These are phyloP conservation scores for Sabuloglossum arenarium DNA, from an alignment of 495 filamentous ascomycete genomes.

Conservation along the genomic window DNA sequence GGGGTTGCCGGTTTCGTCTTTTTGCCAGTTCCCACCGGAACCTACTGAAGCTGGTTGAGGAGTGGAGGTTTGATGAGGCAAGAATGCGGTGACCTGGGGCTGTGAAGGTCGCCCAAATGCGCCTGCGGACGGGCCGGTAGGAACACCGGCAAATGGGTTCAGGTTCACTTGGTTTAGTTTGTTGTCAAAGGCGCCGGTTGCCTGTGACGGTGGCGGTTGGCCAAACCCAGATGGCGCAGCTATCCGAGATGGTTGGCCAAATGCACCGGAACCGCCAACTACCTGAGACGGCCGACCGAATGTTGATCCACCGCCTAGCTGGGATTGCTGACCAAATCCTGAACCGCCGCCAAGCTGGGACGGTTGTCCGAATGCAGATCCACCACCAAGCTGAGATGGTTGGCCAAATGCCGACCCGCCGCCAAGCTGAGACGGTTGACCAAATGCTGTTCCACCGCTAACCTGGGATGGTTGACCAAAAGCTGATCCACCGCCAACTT, in stretches of 20 bases:
- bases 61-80: background rate
- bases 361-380: background rate
- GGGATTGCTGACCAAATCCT: background rate
- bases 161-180: constrained; percentile 1
- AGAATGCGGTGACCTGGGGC: background rate
- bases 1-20: constrained; percentile 1
- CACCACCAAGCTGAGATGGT: constrained; percentile 2
- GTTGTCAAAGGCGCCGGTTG: background rate
- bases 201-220: background rate
- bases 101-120: constrained; percentile 1
- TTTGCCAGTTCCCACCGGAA: background rate
- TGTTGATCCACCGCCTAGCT: background rate
- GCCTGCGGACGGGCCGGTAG: constrained; percentile 4
- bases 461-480: constrained; percentile 8
- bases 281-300: constrained; percentile 3
- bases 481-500: background rate
- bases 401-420: constrained; percentile 8
- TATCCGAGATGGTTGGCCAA: background rate
- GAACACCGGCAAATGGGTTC: background rate
- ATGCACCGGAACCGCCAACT: background rate
- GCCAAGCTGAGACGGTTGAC: constrained; percentile 6
- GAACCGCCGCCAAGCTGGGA: background rate
- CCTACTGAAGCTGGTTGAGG: constrained; percentile 4
- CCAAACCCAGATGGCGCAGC: background rate
- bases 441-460: constrained; percentile 4